Conservation (phyloP, 345 rosid species). For the Citrus sp. region DNA sequence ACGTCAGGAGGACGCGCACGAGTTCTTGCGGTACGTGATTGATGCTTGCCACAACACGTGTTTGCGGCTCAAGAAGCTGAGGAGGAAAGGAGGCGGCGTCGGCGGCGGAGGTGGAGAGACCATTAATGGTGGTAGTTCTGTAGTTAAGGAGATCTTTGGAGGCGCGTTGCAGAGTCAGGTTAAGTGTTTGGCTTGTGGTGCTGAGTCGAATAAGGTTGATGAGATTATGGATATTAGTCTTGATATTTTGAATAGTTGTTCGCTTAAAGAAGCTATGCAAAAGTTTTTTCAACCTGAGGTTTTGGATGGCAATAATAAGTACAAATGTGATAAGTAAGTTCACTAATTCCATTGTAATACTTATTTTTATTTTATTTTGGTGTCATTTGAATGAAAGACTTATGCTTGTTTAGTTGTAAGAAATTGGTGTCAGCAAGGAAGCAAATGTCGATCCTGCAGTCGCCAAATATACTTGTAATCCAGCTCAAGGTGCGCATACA, state of each 20-base stretch:
- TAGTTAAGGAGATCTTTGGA: slow-evolving; percentile 90
- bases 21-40: slow-evolving; percentile 84
- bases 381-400: slow-evolving; percentile 12
- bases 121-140: slow-evolving; percentile 35
- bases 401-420: slow-evolving; percentile 71
- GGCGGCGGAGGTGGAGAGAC: slow-evolving; percentile 13
- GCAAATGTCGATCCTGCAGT: slow-evolving; percentile 88
- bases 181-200: slow-evolving; percentile 81
- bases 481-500: slow-evolving; percentile 68
- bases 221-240: slow-evolving; percentile 98
- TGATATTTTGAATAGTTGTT: slow-evolving; percentile 62
- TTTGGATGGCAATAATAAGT: slow-evolving; percentile 93
- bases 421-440: slow-evolving; percentile 93
- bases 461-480: slow-evolving; percentile 89
- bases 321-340: slow-evolving; percentile 81
- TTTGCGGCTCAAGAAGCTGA: slow-evolving; percentile 76
- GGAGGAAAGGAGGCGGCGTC: slow-evolving; percentile 30
- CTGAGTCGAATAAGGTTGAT: slow-evolving; percentile 88
- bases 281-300: slow-evolving; percentile 88
- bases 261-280: slow-evolving; percentile 75
- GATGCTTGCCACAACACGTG: slow-evolving; percentile 95
- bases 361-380: neutral
- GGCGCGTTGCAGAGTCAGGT: slow-evolving; percentile 97
- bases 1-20: slow-evolving; percentile 97
- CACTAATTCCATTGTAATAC: neutral